Evolutionary conservation across 805 yeast species (phyloP), one percentile per base, ranked within the genome.

Genomic region (Priceomyces medius): DNA sequence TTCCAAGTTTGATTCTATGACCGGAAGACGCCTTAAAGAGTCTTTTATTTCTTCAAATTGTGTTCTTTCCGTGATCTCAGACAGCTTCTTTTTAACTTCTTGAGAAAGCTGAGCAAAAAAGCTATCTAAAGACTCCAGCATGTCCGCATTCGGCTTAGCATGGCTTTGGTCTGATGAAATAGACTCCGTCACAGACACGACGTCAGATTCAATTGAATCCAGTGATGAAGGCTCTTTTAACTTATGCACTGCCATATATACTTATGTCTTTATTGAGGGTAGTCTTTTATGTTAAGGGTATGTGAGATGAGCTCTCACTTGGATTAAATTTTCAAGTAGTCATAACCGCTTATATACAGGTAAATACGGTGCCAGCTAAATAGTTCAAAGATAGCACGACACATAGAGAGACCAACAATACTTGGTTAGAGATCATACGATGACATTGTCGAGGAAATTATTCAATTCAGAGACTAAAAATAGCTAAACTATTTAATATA

Each of bases 11-110:
- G 63, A 50, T 29, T 63, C 55, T 33, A 78, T 62, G 40, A 68
- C 74, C 38, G 74, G 81, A 35, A 66, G 63, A 19, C 40, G 70
- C 40, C 53, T 56, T 20, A 64, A 57, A 20, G 63, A 56, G 33
- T 49, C 57, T 50, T 59, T 71, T 43, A 77, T 56, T 42, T 58
- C 54, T 13, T 59, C 48, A 46, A 74, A 60, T 24, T 60, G 61
- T 14, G 58, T 58, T 31, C 48, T 38, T 4, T 42, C 35, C 3
- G 35, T 20, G 13, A 35, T 17, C 3, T 37, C 28, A 10, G 20
- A 37, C 4, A 19, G 20, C 23, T 18, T 32, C 35, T 35, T 35
- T 38, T 49, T 46, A 6, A 59, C 51, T 34, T 61, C 63, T 29
- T 63, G 48, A 2, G 56, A 51, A 16, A 68, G 58, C 26, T 63